A percentile compares a stretch with the other conserved stretches of the same genome.
These are phyloP conservation scores for Craterostigma plantagineum DNA, from an alignment of 257 asterid species.

Conservation along the genomic window DNA sequence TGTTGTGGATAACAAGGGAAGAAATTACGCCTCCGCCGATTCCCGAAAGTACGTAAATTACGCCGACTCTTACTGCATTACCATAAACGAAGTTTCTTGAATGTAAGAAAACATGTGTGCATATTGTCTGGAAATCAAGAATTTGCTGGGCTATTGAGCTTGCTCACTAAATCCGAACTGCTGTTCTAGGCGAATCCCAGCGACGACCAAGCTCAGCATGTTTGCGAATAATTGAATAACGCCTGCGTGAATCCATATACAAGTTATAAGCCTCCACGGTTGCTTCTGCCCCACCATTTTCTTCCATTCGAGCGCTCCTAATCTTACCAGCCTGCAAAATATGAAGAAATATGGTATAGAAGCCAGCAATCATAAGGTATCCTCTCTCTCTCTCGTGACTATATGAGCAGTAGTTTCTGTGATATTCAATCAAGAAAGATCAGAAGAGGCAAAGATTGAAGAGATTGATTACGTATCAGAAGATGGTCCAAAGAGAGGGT, in stretches of 20 bases:
- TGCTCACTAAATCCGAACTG: slow-evolving; percentile 81
- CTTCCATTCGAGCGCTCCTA: slow-evolving; percentile 78
- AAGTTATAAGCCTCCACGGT: slow-evolving; percentile 77
- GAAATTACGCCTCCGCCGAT: slow-evolving; percentile 84
- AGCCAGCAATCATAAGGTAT: no score
- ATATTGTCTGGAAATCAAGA: no score
- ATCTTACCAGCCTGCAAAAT: slow-evolving; percentile 49
- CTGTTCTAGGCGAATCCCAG: slow-evolving; percentile 92
- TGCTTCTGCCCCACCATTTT: slow-evolving; percentile 44
- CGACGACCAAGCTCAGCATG: slow-evolving; percentile 81
- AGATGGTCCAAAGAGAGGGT: no score
- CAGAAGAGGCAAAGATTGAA: no score
- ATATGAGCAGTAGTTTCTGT: no score
- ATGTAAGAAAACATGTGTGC: no score
- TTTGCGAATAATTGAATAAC: slow-evolving; percentile 77
- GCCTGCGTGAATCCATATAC: slow-evolving; percentile 96
- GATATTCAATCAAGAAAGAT: no score
- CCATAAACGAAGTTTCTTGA: no score
- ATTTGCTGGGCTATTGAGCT: no score
- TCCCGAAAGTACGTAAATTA: slow-evolving; percentile 64
- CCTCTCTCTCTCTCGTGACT: no score
- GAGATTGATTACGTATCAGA: no score
- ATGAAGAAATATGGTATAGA: no score
- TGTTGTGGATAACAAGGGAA: slow-evolving; percentile 19
- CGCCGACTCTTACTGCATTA: slow-evolving; percentile 69